These are phyloP conservation scores for Paramyrothecium sp. DNA, from an alignment of 2,329 filamentous ascomycete genomes.

Conservation along the genomic window DNA sequence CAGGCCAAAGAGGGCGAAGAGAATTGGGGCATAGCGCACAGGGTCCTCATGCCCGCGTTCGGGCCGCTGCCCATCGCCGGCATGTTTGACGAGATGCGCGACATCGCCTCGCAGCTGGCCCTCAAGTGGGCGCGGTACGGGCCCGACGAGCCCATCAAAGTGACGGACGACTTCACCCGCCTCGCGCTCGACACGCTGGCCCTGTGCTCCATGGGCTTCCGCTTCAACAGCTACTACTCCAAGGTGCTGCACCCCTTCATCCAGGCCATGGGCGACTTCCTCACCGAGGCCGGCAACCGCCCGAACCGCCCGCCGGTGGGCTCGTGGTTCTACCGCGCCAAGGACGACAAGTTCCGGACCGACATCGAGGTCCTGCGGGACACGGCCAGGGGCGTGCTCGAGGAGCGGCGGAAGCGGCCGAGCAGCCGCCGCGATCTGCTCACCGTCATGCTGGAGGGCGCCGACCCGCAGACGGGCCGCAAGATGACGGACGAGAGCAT, in stretches of 20 bases:
- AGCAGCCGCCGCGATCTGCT: slow-evolving; percentile 61
- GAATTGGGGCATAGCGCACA: slow-evolving; percentile 55
- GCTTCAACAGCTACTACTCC: slow-evolving; percentile 61
- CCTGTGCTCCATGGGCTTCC: slow-evolving; percentile 55
- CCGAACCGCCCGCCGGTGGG: slow-evolving; percentile 44
- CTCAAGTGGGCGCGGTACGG: slow-evolving; percentile 51
- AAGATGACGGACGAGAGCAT: slow-evolving; percentile 58
- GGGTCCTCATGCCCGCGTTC: slow-evolving; percentile 62
- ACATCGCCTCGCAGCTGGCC: slow-evolving; percentile 58
- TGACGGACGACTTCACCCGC: slow-evolving; percentile 59
- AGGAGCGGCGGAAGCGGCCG: slow-evolving; percentile 48
- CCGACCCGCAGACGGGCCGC: slow-evolving; percentile 62
- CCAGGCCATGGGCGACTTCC: slow-evolving; percentile 57
- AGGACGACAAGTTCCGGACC: slow-evolving; percentile 42
- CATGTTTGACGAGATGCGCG: slow-evolving; percentile 51
- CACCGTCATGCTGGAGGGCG: slow-evolving; percentile 63
- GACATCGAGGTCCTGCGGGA: slow-evolving; percentile 52
- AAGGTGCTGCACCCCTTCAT: slow-evolving; percentile 15
- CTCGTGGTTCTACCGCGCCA: slow-evolving; percentile 41
- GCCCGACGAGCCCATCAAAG: slow-evolving; percentile 43
- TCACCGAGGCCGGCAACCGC: slow-evolving; percentile 53
- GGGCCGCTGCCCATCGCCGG: slow-evolving; percentile 56
- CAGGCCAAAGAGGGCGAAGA: slow-evolving; percentile 41
- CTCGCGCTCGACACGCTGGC: slow-evolving; percentile 62
- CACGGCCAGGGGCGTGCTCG: slow-evolving; percentile 54